Base-by-base conservation (phyloP, 2,329 filamentous ascomycete genomes). In the Metarhizium rileyi region DNA sequence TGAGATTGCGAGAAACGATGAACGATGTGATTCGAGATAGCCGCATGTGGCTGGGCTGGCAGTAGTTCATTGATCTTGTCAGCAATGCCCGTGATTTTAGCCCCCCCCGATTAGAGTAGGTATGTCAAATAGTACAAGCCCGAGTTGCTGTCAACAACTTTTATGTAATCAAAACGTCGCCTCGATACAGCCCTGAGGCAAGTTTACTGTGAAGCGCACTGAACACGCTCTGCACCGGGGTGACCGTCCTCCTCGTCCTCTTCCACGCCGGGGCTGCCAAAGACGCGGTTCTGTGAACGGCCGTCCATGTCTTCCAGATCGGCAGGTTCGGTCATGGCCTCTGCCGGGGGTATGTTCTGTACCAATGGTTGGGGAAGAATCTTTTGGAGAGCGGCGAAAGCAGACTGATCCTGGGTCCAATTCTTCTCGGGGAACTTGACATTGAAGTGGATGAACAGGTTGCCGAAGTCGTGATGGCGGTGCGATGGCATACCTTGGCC, bases 401-500 rank as follows among this genome's bases (percentile, higher is more conserved):
- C 84, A 51, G 81, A 76, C 16, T 82, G 73, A 47, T 85, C 75
- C 35, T 79, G 66, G 35, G 80, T 79, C 78, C 81, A 86, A 64
- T 80, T 75, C 73, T 83, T 85, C 63, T 87, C 84, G 45, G 93
- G 93, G 79, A 98, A 97, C 73, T 95, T 95, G 71, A 98, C 90
- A 63, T 87, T 84, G 74, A 98, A 98, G 66, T 95, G 89, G 63
- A 98, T 90, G 75, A 93, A 98, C 60, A 98, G 77, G 73, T 98
- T 96, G 63, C 93, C 93, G 64, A 80, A 83, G 70, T 97, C 87
- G 76, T 98, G 93, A 70, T 97, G 93, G 61, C 93, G 83, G 70
- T 82, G 86, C 4, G 93, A 94, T 40, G 93, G 93, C 93, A 98
- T 98, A 67, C 93, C 93, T 72, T 98, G 93, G 56, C 90, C 90